Conservation (phyloP, 2,329 filamentous ascomycete species). For the Nothomitra cinnamomea region DNA sequence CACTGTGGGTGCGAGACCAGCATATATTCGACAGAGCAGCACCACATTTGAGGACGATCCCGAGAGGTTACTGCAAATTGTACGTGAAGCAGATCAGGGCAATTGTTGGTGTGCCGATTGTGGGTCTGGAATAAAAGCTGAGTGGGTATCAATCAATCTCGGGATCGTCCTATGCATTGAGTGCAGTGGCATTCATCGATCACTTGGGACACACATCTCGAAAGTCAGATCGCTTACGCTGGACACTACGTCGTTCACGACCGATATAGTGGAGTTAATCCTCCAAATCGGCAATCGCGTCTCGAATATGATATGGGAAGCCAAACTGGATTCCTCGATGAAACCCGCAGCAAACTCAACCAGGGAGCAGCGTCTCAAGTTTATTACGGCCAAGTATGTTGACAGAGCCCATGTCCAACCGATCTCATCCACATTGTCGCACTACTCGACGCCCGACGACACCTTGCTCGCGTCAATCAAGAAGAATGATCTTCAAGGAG, state of each 20-base stretch:
- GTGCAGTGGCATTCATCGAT: conserved; percentile 93
- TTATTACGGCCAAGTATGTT: conserved; percentile 90
- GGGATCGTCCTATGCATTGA: conserved; percentile 95
- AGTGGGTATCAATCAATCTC: conserved; percentile 98
- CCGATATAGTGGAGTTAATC: conserved; percentile 89
- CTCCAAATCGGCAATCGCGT: conserved; percentile 84
- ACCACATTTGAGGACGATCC: conserved; percentile 66
- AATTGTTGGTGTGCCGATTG: conserved; percentile 94
- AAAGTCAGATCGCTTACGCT: conserved; percentile 91
- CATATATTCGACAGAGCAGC: conserved; percentile 49
- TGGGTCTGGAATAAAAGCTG: conserved; percentile 76
- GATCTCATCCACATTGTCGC: conserved; percentile 56
- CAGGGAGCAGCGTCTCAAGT: conserved; percentile 78
- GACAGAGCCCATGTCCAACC: conserved; percentile 68
- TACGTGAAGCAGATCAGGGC: conserved; percentile 79
- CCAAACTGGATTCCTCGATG: conserved; percentile 51
- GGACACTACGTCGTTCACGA: conserved; percentile 90
- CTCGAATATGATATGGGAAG: conserved; percentile 95
- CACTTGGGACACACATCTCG: conserved; percentile 90
- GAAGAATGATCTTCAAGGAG: conserved; percentile 85
- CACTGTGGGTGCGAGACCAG: conserved; percentile 78
- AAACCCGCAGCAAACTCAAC: conserved; percentile 67
- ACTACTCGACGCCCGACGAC: conserved; percentile 67
- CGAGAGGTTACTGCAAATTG: conserved; percentile 68
- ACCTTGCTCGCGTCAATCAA: conserved; percentile 85